phyloP scores from a whole-genome alignment of 768 basidiomycete genomes.

The Nidularia pulvinata region DNA sequence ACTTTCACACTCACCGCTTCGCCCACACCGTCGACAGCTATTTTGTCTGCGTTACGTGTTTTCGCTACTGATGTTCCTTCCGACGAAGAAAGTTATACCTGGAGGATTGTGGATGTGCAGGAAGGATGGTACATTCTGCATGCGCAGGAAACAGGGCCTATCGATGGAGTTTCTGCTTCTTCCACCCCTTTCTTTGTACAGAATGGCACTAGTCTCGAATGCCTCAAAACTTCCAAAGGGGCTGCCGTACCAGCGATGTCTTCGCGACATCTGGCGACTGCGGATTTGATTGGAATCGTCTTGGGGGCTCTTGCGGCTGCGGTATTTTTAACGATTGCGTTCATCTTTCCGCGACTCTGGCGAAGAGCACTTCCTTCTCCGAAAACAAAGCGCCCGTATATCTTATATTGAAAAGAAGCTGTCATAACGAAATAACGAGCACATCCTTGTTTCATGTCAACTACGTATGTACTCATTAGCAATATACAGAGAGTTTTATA shows the following conservation, averaged over 20 bases:
- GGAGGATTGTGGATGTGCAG: constrained; percentile 27
- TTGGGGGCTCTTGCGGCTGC: constrained; percentile 15
- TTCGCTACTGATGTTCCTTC: constrained; percentile 20
- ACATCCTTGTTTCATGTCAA: too few species aligned
- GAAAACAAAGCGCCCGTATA: constrained; percentile 3
- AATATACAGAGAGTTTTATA: constrained; percentile 24
- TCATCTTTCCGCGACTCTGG: constrained; percentile 19
- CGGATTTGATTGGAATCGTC: constrained; percentile 15
- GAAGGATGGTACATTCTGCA: constrained; percentile 27
- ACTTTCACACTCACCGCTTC: constrained; percentile 5
- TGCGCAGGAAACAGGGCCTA: constrained; percentile 3
- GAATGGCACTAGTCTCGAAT: constrained; percentile 14
- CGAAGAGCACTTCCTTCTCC: constrained; percentile 13
- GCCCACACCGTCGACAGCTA: constrained; percentile 5
- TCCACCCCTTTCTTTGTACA: constrained; percentile 27
- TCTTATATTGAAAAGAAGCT: constrained; percentile 5
- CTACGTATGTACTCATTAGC: not conserved
- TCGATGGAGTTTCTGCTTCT: constrained; percentile 2
- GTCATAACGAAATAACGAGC: too few species aligned
- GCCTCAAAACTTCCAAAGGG: constrained; percentile 4
- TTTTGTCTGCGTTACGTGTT: constrained; percentile 9
- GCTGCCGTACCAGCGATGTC: not conserved
- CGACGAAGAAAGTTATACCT: constrained; percentile 14
- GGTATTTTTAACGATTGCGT: constrained; percentile 12
- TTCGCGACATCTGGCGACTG: constrained; percentile 5